These are phyloP conservation scores for Akanthomyces lecanii DNA, from an alignment of 2,329 filamentous ascomycete genomes.

Conservation along the genomic window DNA sequence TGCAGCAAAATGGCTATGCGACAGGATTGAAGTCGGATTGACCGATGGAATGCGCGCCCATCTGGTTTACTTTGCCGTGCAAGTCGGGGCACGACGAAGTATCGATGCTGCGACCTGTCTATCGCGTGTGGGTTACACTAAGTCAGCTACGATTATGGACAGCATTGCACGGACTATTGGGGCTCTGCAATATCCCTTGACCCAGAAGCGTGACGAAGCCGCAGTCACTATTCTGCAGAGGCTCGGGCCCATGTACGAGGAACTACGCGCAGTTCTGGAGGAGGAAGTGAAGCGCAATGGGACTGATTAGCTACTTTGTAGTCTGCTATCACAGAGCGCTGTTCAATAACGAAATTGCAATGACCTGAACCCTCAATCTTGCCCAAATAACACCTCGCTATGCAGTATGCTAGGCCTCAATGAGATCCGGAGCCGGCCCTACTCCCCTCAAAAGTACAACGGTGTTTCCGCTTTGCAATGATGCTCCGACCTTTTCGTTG, in stretches of 20 bases:
- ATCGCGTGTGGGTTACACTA: conserved; percentile 15
- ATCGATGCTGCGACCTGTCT: conserved; percentile 20
- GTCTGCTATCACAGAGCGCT: neutral
- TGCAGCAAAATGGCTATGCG: conserved; percentile 15
- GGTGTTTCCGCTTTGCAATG: conserved; percentile 77
- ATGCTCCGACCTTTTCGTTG: conserved; percentile 73
- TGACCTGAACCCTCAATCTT: neutral
- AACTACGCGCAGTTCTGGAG: conserved; percentile 12
- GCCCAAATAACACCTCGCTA: conserved; percentile 3
- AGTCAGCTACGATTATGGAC: conserved; percentile 14
- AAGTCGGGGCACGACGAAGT: conserved; percentile 19
- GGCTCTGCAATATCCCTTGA: conserved; percentile 19
- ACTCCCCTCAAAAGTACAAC: conserved; percentile 84
- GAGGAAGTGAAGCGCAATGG: neutral
- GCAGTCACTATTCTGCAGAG: conserved; percentile 15
- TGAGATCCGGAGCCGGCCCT: conserved; percentile 71
- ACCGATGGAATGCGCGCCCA: conserved; percentile 6
- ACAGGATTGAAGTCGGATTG: conserved; percentile 16
- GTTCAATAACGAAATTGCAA: neutral
- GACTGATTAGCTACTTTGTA: neutral
- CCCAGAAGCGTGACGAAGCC: conserved; percentile 9
- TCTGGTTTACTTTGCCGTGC: conserved; percentile 19
- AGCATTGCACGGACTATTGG: conserved; percentile 19
- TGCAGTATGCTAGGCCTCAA: conserved; percentile 43
- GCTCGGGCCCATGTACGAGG: conserved; percentile 20